These are phyloP conservation scores for Trichomonas vaginalis DNA, from an alignment of 208 protist genomes.

Conservation along the genomic window DNA sequence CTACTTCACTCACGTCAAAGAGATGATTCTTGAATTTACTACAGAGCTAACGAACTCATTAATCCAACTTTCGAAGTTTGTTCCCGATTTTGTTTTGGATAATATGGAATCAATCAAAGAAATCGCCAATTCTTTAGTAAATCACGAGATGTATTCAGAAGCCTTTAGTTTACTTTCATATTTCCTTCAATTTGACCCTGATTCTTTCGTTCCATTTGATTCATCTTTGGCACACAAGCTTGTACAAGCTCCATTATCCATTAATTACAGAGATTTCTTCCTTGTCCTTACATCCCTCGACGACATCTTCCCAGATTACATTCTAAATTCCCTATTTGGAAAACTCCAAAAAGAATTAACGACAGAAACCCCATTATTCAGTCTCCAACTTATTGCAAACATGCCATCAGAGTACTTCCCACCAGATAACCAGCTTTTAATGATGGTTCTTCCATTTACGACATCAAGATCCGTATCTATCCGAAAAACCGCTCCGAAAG, in stretches of 20 bases:
- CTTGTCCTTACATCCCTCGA: neutral
- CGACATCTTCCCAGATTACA: neutral
- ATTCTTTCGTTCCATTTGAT: neutral
- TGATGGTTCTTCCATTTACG: neutral
- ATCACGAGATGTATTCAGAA: neutral
- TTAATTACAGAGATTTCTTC: neutral
- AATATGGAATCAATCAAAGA: neutral
- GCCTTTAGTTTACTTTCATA: neutral
- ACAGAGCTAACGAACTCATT: neutral
- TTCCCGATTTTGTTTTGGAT: neutral
- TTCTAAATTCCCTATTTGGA: neutral
- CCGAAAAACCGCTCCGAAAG: neutral
- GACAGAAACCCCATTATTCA: neutral
- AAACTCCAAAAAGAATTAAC: neutral
- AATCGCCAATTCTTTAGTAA: neutral
- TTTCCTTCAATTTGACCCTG: neutral
- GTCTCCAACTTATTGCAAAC: neutral
- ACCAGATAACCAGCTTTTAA: neutral
- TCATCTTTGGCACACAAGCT: neutral
- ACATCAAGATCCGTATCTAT: neutral
- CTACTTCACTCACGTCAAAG: neutral
- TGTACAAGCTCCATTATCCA: neutral
- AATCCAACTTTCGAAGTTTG: neutral
- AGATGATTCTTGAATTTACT: neutral
- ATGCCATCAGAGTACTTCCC: neutral